phyloP scores from a whole-genome alignment of 2,329 filamentous ascomycete genomes.

The Fusarium cyanostomum region DNA sequence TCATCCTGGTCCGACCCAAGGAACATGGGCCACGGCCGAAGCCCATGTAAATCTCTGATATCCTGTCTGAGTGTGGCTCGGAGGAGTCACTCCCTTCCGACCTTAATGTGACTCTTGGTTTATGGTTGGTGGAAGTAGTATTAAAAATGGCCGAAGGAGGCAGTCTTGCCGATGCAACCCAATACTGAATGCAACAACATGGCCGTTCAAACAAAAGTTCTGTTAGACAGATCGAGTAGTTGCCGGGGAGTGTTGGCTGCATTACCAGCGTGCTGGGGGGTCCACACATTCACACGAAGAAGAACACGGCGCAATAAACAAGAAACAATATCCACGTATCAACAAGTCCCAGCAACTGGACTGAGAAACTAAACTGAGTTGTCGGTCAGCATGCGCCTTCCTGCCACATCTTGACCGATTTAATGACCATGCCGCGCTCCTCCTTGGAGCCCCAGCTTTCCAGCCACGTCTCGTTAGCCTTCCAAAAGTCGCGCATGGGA shows the following conservation, averaged over 20 bases:
- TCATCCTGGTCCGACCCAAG: not conserved
- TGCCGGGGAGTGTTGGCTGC: constrained; percentile 4
- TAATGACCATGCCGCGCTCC: constrained; percentile 53
- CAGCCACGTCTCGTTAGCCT: constrained; percentile 50
- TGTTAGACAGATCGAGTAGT: not conserved
- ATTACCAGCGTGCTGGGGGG: not conserved
- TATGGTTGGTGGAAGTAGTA: not conserved
- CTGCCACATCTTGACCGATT: constrained; percentile 58
- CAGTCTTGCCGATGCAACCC: constrained; percentile 7
- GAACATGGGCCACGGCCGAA: not conserved
- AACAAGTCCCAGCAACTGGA: not conserved
- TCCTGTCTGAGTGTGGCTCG: not conserved
- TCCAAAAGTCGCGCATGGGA: constrained; percentile 54
- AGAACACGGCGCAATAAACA: too few relatives aligned
- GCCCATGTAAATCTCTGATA: constrained; percentile 13
- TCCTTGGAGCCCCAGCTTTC: constrained; percentile 49
- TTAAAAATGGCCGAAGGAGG: constrained; percentile 1
- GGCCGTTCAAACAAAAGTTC: constrained; percentile 28
- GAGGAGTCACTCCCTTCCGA: not conserved
- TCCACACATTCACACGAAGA: not conserved
- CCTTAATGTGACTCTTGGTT: too few relatives aligned
- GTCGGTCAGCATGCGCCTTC: constrained; percentile 42
- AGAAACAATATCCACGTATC: too few relatives aligned
- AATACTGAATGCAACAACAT: constrained; percentile 9
- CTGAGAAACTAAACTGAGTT: not conserved